Evolutionary conservation across 208 protist genomes (phyloP), one percentile per base, ranked within the genome.

Genomic region (Kentomonas sorsogonicus): DNA sequence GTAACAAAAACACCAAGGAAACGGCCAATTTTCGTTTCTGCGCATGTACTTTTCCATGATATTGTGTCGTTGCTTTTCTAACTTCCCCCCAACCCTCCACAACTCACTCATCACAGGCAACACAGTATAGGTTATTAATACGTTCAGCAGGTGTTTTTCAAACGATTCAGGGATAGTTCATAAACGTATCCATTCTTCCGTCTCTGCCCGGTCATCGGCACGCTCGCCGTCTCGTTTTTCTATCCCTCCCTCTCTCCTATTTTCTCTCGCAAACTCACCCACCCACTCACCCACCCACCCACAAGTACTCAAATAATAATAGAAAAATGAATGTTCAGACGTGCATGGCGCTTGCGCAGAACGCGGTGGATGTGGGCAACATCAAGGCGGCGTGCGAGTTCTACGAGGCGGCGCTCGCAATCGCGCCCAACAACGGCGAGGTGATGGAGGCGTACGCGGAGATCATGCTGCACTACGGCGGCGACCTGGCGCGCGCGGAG

Each of bases 391-490:
- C 88, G 5, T 87, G 77, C 36, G 84, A 92, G 72, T 93, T 93
- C 60, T 94, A 86, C 47, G 84, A 95, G 26, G 72, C 88, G 10
- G 91, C 82, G 0, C 73, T 95, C 9, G 47, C 66, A 20, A 62
- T 75, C 50, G 66, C 53, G 10, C 88, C 91, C 20, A 92, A 94
- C 72, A 85, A 88, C 63, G 83, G 84, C 45, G 86, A 93, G 45
- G 80, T 96, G 29, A 55, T 96, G n/a, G 91, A 96, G 74, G 84
- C 86, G 13, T 94, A 94, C 51, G 91, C 86, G 46, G 88, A 96
- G 55, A 76, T 95, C 29, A 79, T 96, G 76, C 83, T 96, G n/a
- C 84, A 93, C 66, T 74, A 85, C 61, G 71, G 69, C 11, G 69
- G 82, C 41, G 81, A 94, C 54, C 51, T 82, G 20, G 51, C 66